Evolutionary conservation across 169 alveolate genomes (phyloP).

Genomic region (Plasmodium falciparum): DNA sequence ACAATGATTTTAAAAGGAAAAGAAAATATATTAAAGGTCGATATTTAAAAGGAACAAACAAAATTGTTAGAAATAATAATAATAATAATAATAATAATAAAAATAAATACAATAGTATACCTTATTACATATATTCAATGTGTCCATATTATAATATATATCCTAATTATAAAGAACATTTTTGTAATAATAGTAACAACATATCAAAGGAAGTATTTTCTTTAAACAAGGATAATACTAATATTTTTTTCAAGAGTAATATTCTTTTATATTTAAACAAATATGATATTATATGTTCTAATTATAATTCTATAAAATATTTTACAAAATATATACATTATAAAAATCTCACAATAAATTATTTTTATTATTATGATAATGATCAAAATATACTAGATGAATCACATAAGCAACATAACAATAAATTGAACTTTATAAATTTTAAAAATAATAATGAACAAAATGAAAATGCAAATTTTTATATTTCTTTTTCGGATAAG

Average conservation of each 20-base stretch:
- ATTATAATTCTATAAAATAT: slow-evolving; percentile 47
- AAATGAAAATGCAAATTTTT: slow-evolving; percentile 1
- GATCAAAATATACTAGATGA: no score
- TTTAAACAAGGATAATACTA: neutral
- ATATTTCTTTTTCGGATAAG: slow-evolving; percentile 30
- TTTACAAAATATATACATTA: slow-evolving; percentile 28
- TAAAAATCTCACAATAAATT: slow-evolving; percentile 6
- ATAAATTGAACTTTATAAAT: slow-evolving; percentile 17
- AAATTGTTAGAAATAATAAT: neutral
- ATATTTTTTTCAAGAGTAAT: neutral
- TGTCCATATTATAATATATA: slow-evolving; percentile 56
- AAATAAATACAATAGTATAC: neutral
- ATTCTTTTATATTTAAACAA: slow-evolving; percentile 30
- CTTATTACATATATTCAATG: slow-evolving; percentile 16
- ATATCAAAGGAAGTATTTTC: neutral
- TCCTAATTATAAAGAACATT: slow-evolving; percentile 20
- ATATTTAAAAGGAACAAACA: neutral
- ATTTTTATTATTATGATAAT: neutral
- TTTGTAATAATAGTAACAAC: neutral
- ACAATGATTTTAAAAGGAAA: neutral
- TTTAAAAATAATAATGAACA: neutral
- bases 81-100: neutral
- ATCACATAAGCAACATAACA: neutral
- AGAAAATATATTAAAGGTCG: neutral
- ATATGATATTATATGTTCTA: slow-evolving; percentile 40